Evolutionary conservation across 495 filamentous ascomycete genomes (phyloP), one percentile per base, ranked within the genome.

Genomic region (Venustampulla echinocandica): DNA sequence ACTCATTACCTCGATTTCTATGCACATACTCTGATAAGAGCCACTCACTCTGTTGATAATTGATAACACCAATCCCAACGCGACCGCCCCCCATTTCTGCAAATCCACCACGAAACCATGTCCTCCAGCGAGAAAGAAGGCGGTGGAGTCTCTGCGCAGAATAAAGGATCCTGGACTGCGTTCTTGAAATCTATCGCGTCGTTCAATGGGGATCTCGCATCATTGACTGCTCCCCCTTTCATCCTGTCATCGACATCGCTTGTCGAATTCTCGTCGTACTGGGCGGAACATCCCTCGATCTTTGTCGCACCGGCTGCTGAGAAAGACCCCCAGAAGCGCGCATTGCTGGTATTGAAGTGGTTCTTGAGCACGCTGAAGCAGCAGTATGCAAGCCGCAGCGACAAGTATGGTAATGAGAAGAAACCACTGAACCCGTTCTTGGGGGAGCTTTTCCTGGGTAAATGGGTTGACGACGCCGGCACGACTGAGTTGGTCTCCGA

Each of bases 361-460:
- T 99, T 99, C 70, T 72, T 99, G 50, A 92, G 80, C 56, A 97
- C 93, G 1, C 74, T 99, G 48, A 95, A 93, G 72, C 90, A 93
- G 66, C 89, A 95, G 55, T 99, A 97, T 65, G 56, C 53, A 0
- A 59, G 56, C 56, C 45, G 56, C 14, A 96, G 82, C 61, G 93
- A 99, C 68, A 90, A 95, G 66, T 80, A 82, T 34, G 87, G 87
- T 18, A 90, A 89, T 53, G 93, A 99, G 75, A 99, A 99, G 75
- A 99, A 99, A 69, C 92, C 92, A 0, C 68, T 99, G 66, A 97
- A 96, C 56, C 87, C 87, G 0, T 92, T 92, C 65, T 64, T 92
- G 19, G 92, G 92, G 25, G 92, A 99, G 65, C 70, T 97, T 18
- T 97, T 95, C 60, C 63, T 99, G 10, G 78, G 79, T 1, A 75